These are phyloP conservation scores for Tetrahymena elliotti DNA, from an alignment of 73 alveolate species.

Conservation along the genomic window DNA sequence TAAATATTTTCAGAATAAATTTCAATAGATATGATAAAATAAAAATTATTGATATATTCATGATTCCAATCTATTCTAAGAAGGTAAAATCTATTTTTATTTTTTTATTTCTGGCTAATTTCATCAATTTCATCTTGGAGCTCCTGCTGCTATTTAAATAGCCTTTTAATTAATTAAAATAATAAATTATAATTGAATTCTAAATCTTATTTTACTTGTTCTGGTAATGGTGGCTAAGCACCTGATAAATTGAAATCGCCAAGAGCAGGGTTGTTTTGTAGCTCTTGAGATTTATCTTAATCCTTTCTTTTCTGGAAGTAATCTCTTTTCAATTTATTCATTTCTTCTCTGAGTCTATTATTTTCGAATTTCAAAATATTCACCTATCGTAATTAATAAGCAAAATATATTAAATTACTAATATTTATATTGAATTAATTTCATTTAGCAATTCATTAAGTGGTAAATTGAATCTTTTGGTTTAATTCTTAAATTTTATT, in stretches of 20 bases:
- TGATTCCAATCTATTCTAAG: not conserved
- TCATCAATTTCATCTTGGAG: not conserved
- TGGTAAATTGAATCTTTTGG: not conserved
- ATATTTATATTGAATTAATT: not conserved
- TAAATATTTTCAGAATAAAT: no score
- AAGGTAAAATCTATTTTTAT: not conserved
- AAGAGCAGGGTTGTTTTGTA: not conserved
- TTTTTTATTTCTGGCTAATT: not conserved
- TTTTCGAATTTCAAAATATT: constrained; percentile 73
- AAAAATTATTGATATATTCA: no score
- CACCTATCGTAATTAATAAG: constrained; percentile 38
- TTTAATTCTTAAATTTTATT: not conserved
- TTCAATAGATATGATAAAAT: no score
- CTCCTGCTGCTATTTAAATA: not conserved
- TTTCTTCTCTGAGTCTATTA: constrained; percentile 64
- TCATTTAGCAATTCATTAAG: constrained; percentile 53
- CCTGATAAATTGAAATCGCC: not conserved
- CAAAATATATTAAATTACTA: not conserved
- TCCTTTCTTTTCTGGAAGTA: constrained; percentile 61
- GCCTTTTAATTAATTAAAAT: not conserved
- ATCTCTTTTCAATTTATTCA: constrained; percentile 51
- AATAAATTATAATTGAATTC: no score
- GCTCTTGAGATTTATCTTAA: constrained; percentile 26
- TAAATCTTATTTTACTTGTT: not conserved
- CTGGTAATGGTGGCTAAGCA: not conserved